Conservation (phyloP, 441 rosid genomes). For the Populus trichocarpa region DNA sequence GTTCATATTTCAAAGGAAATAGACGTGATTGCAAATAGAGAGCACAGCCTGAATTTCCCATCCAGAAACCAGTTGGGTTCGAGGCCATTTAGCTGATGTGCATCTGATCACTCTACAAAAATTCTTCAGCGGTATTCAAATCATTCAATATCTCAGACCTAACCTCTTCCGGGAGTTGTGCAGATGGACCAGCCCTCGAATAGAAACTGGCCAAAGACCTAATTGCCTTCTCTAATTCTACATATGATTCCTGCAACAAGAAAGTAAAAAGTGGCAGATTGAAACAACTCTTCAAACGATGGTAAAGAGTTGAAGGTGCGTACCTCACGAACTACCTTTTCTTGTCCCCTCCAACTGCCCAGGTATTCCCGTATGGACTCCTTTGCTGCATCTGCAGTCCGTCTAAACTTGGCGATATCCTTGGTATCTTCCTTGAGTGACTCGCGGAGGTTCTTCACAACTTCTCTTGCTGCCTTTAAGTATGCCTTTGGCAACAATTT, state of each 20-base stretch:
- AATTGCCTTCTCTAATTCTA: not conserved
- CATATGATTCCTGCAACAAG: slow-evolving; percentile 61
- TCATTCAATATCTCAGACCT: slow-evolving; percentile 56
- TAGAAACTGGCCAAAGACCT: not conserved
- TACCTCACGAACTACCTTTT: slow-evolving; percentile 53
- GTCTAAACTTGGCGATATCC: slow-evolving; percentile 62
- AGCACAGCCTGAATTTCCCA: not conserved
- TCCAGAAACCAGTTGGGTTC: not conserved
- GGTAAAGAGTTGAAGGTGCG: not conserved
- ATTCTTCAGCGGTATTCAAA: slow-evolving; percentile 60
- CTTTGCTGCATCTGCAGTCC: slow-evolving; percentile 86
- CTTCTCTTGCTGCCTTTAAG: slow-evolving; percentile 78
- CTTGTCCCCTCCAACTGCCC: slow-evolving; percentile 74
- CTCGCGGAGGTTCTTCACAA: slow-evolving; percentile 71
- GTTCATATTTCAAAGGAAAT: not conserved
- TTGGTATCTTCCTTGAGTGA: slow-evolving; percentile 74
- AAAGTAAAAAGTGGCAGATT: not conserved
- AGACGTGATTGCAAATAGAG: not conserved
- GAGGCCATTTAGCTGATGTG: not conserved
- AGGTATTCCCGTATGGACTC: slow-evolving; percentile 78
- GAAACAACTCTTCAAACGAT: not conserved
- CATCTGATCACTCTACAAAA: slow-evolving; percentile 35
- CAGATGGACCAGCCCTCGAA: slow-evolving; percentile 71
- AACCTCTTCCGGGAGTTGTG: slow-evolving; percentile 64
- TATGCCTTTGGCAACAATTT: slow-evolving; percentile 82